phyloP scores from a whole-genome alignment of 2,329 filamentous ascomycete species.

The Penicillium crustosum region DNA sequence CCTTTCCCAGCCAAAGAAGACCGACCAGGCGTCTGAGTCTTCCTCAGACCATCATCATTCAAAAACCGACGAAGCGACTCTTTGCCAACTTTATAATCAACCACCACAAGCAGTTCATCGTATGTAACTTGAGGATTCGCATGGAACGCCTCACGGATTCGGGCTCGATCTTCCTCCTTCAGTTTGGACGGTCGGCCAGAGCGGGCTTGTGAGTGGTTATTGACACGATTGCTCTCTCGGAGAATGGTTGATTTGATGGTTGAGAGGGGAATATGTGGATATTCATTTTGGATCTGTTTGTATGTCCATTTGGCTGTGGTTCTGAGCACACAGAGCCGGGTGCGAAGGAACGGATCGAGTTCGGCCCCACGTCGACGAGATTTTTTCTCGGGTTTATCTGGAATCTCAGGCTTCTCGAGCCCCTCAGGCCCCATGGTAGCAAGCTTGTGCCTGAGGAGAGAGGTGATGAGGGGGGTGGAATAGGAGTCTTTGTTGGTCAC shows the following conservation, averaged over 20 bases:
- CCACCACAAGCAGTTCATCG: neutral
- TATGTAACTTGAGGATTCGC: constrained; percentile 1
- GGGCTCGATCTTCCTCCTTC: neutral
- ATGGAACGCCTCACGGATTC: neutral
- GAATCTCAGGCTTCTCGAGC: neutral
- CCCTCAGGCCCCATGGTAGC: constrained; percentile 6
- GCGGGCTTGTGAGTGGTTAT: constrained; percentile 3
- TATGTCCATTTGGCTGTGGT: constrained; percentile 14
- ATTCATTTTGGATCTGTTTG: constrained; percentile 10
- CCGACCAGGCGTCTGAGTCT: neutral
- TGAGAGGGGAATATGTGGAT: constrained; percentile 9
- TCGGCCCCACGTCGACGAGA: constrained; percentile 8
- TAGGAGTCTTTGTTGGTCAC: neutral
- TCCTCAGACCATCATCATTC: neutral
- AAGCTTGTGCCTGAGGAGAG: neutral
- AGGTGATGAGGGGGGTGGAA: neutral
- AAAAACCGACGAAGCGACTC: constrained; percentile 2
- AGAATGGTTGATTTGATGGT: constrained; percentile 14
- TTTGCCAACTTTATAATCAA: constrained; percentile 4
- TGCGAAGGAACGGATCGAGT: constrained; percentile 14
- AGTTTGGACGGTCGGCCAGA: constrained; percentile 4
- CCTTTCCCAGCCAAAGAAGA: neutral
- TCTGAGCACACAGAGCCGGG: constrained; percentile 10
- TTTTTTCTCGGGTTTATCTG: constrained; percentile 1
- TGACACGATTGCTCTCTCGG: constrained; percentile 1